Base-by-base conservation (phyloP, 1,139 yeast species). In the Magnusiomyces suaveolens region DNA sequence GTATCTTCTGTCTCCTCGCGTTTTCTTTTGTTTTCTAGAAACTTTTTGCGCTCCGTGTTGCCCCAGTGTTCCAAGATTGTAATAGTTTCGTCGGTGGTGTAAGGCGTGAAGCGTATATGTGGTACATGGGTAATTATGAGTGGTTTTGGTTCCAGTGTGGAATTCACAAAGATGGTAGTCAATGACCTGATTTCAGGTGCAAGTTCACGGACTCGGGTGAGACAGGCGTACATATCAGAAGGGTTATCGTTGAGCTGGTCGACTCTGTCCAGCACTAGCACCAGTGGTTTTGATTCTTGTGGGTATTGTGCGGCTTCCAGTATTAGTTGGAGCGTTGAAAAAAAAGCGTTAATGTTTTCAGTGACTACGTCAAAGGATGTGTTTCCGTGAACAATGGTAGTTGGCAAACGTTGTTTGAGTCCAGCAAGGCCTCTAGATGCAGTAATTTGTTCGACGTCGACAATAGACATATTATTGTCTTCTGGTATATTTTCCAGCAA, bases 221-320 rank as follows among this genome's bases (percentile, higher is more conserved):
- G 77, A 12, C 78, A 73, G n/a, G 73, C 67, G 55, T 75, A 71
- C 10, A 82, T 59, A 10, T 74, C 79, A 16, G 72, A 69, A 0
- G 75, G 69, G 25, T 74, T 71, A 43, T 80, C 87, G 61, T 75
- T 74, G 47, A 82, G 72, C 57, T 75, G 75, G 62, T 82, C 87
- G 38, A 80, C 72, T 12, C 82, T 66, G 60, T 82, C 87, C n/a
- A 82, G 68, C 0, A 82, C 81, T 44, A 82, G 65, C 3, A 80
- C 74, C 60, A 81, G 84, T n/a, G 71, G 73, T 1, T 72, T 68
- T 16, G 43, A 38, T n/a, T 38, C 43, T 0, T 59, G 50, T 57
- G 74, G 24, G 49, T 44, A 55, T 18, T 51, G 56, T 16, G 52
- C 43, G 4, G 29, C 16, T 1, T 52, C 52, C 21, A 29, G n/a